Base-by-base conservation (phyloP, 2,329 filamentous ascomycete species). In the Fusarium phyllophilum region DNA sequence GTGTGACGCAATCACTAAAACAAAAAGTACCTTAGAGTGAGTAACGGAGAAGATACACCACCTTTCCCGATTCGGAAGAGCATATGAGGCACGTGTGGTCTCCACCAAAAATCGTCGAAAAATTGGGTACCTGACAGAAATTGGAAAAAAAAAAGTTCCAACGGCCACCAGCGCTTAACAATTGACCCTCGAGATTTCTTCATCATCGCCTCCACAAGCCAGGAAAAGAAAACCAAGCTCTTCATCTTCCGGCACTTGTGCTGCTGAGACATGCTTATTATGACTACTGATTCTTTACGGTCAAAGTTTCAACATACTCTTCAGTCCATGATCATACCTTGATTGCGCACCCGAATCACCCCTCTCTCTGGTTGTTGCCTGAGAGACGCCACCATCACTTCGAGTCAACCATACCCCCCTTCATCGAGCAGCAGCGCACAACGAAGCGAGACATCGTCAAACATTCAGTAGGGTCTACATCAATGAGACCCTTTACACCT, bases 401-500 rank as follows among this genome's bases (percentile, higher is more conserved):
- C 58, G 38, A 74, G 62, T 52, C 54, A 66, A 34, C 54, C 24
- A 38, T 29, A 66, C 48, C 44, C 41, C 61, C 51, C 29, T 31
- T 33, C 45, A 52, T 57, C 57, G 48, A 68, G 64, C 57, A 51
- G 26, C 67, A 66, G 29, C 52, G 52, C 60, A 57, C 61, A 70
- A 60, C 64, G 72, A 70, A 56, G 68, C 63, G n/a, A 51, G n/a
- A 45, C 42, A 58, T 52, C 44, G 36, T 45, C 56, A 56, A 44
- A 34, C 34, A 24, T 63, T 56, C 57, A 54, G 45, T 60, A 66
- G 68, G 62, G 68, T n/a, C 42, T 44, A 64, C 52, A 72, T 68
- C 61, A 63, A 78, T 78, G 76, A 68, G 76, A 68, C 76, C 77
- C 31, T 78, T 83, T 65, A 82, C 82, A 20, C 79, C 84, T 22